Evolutionary conservation across 352 stramenopile genomes (phyloP).

Genomic region (Globisporangium lucens): DNA sequence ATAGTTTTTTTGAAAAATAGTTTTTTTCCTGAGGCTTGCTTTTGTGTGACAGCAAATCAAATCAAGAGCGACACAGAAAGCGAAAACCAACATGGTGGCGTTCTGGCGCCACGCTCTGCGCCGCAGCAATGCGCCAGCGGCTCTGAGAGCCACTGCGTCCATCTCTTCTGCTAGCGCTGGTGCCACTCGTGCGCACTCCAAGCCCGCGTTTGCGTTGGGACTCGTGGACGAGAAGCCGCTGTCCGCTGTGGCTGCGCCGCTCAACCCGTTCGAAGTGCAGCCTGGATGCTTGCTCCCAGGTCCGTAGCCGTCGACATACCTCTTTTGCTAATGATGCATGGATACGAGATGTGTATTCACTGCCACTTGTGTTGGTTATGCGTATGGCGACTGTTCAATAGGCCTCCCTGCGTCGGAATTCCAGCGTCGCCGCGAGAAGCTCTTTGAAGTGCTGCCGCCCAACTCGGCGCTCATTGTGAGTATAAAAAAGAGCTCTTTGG

Average conservation of each 20-base stretch:
- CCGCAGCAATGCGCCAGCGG: background rate
- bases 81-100: background rate
- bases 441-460: slow-evolving; percentile 60
- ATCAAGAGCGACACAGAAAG: background rate
- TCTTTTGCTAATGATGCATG: background rate
- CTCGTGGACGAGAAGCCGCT: slow-evolving; percentile 17
- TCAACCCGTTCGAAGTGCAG: slow-evolving; percentile 53
- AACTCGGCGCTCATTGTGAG: slow-evolving; percentile 73
- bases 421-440: slow-evolving; percentile 47
- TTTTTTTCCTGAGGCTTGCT: background rate
- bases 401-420: slow-evolving; percentile 63
- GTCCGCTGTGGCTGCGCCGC: background rate
- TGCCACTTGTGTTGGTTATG: background rate
- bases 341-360: background rate
- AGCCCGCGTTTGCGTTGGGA: slow-evolving; percentile 31
- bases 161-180: background rate
- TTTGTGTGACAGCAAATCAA: background rate
- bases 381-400: slow-evolving; percentile 9
- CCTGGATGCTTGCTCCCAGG: slow-evolving; percentile 50
- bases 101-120: slow-evolving; percentile 1
- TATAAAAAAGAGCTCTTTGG: background rate
- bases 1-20: background rate
- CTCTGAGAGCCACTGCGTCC: background rate
- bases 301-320: slow-evolving; percentile 7
- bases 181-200: slow-evolving; percentile 8